Base-by-base conservation (phyloP, 2,329 filamentous ascomycete species). In the Arthrobotrys megalospora region DNA sequence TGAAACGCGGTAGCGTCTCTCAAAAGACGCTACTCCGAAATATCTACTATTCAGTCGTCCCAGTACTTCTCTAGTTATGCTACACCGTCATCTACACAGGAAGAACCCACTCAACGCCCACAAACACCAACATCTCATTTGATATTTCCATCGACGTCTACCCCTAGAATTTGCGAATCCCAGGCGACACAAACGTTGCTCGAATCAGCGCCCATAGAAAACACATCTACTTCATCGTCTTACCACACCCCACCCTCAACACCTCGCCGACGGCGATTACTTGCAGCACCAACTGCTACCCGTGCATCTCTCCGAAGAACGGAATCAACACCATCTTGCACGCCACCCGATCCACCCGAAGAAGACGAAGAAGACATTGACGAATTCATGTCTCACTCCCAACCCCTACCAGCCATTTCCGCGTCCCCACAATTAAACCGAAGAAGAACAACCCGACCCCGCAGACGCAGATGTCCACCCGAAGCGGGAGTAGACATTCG, bases 11-110 rank as follows among this genome's bases (percentile, higher is more conserved):
- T 43, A 38, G 75, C 67, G 62, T 78, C 75, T 58, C 75, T 67
- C 12, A 78, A 78, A 67, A 78, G 75, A 41, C 67, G 75, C 67
- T 78, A 78, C 75, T 78, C 75, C 11, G 67, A 78, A 24, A 72
- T 78, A 66, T 70, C 60, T 55, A 63, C 67, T n/a, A 60, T 60
- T 28, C 43, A 53, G 34, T 71, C 52, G 45, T 68, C 75, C 38
- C 75, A 71, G 21, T 28, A 53, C 38, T 38, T 53, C 11, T 68
- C 67, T 12, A 63, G 63, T 52, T 68, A 78, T 67, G 41, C 36
- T 21, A 68, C 67, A 63, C 62, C 67, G 19, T 78, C 60, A 45
- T 78, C 75, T 58, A 68, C 50, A 34, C 75, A 47, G 19, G 75
- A 78, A 58, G 67, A 78, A 36, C 24, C 45, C 14, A 43, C 53